Base-by-base conservation (phyloP, 2,329 filamentous ascomycete species). In the Colletotrichum destructivum region DNA sequence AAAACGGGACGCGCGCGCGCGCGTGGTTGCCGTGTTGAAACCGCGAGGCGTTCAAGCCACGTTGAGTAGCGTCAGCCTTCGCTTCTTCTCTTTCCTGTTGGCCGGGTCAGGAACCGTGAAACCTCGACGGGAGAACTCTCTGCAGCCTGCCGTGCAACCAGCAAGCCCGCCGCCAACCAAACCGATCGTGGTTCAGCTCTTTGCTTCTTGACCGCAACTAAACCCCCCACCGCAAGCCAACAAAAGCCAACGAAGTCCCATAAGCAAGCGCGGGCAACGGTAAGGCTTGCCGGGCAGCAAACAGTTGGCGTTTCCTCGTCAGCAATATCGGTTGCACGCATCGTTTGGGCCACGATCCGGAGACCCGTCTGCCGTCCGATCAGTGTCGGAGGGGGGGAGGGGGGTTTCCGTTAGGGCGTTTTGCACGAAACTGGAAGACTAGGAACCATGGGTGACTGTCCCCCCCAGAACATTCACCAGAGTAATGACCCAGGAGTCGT, bases 41-140 rank as follows among this genome's bases (percentile, higher is more conserved):
- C 68, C n/a, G 26, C 56, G 44, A 51, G 62, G 68, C 56, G 68
- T 49, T 67, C 56, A 66, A 62, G 68, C 63, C 68, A 67, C 56
- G 18, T 44, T 40, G 42, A 40, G 63, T 52, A 35, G 46, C 46
- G 26, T 26, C 26, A 26, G 26, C 26, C 26, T 26, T 44, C 35
- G 51, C 31, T 26, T 26, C 31, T 26, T 46, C 13, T 62, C 46
- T 2, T 47, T 46, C 31, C 51, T 46, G 56, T 67, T 62, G 63
- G 62, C 49, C 51, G 56, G 40, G 21, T 42, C 52, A 49, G 54
- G 52, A 55, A 55, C 52, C 35, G 42, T 40, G 31, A 49, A 23
- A 40, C 44, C 44, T 5, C 16, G 52, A 11, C 9, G 18, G 44
- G 5, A 42, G n/a, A 59, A 31, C 21, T 31, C 18, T 61, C 59